A percentile compares a stretch with the other conserved stretches of the same genome.
Evolutionary conservation across 352 stramenopile genomes (phyloP).

Genomic region (Phytopythium boreale): DNA sequence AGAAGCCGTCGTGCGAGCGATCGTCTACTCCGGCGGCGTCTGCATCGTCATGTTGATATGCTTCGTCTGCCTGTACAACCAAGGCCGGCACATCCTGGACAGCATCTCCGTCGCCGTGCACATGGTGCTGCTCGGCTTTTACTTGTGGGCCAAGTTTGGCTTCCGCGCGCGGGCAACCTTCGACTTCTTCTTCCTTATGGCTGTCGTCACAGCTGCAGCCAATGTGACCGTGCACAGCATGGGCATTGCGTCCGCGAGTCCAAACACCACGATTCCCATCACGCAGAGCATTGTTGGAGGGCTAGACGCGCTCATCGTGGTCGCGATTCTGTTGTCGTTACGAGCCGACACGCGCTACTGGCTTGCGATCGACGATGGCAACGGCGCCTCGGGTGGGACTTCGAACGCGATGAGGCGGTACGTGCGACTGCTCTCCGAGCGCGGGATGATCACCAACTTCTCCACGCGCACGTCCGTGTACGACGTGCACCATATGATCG

Average conservation of each 20-base stretch:
- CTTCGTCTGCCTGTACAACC: constrained; percentile 54
- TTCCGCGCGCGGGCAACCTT: constrained; percentile 77
- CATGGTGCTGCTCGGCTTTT: constrained; percentile 57
- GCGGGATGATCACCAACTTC: constrained; percentile 86
- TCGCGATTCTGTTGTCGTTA: constrained; percentile 70
- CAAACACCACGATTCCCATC: constrained; percentile 29
- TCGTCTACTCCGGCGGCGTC: constrained; percentile 62
- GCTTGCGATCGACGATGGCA: constrained; percentile 74
- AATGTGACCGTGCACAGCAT: constrained; percentile 55
- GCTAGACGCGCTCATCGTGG: constrained; percentile 60
- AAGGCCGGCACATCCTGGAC: constrained; percentile 44
- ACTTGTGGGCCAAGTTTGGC: constrained; percentile 78
- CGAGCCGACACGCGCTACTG: constrained; percentile 83
- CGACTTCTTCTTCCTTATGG: constrained; percentile 78
- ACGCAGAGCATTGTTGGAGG: constrained; percentile 44
- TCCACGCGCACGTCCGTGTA: constrained; percentile 87
- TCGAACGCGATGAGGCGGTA: constrained; percentile 71
- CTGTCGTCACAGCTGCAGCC: constrained; percentile 38
- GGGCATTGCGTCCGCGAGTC: constrained; percentile 26
- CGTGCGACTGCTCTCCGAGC: constrained; percentile 69
- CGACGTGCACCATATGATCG: constrained; percentile 87
- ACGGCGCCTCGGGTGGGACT: constrained; percentile 23
- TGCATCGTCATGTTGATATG: constrained; percentile 57
- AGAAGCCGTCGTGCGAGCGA: constrained; percentile 65
- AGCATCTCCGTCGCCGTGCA: constrained; percentile 52